A percentile compares a stretch with the other conserved stretches of the same genome.
These are phyloP conservation scores for Akanthomyces lecanii DNA, from an alignment of 2,329 filamentous ascomycete genomes.

Conservation along the genomic window DNA sequence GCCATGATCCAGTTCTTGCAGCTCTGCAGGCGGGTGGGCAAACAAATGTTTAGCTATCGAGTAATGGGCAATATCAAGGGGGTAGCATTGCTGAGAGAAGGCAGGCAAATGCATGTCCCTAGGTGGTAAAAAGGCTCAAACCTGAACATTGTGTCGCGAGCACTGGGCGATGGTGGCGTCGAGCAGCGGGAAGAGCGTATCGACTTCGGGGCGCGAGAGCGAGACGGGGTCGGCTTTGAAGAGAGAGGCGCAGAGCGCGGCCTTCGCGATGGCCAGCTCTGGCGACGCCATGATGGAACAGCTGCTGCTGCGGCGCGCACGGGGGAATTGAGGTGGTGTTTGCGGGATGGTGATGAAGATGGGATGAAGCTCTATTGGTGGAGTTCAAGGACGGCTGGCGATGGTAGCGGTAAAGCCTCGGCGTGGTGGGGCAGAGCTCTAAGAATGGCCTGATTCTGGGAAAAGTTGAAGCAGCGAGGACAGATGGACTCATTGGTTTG, in stretches of 20 bases:
- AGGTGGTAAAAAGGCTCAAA: slow-evolving; percentile 52
- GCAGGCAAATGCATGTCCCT: neutral
- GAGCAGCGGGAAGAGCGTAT: slow-evolving; percentile 63
- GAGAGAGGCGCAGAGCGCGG: slow-evolving; percentile 69
- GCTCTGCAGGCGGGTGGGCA: slow-evolving; percentile 53
- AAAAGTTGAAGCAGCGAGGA: neutral
- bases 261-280: slow-evolving; percentile 73
- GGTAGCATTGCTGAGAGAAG: neutral
- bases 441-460: slow-evolving; percentile 11
- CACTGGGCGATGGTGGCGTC: slow-evolving; percentile 64
- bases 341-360: neutral
- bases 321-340: neutral
- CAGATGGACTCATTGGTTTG: neutral
- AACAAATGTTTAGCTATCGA: slow-evolving; percentile 16
- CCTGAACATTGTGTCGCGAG: slow-evolving; percentile 80
- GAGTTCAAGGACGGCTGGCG: neutral
- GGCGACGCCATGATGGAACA: slow-evolving; percentile 56
- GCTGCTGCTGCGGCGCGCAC: neutral
- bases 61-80: neutral
- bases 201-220: slow-evolving; percentile 64
- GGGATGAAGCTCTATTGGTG: neutral
- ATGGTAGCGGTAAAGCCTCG: slow-evolving; percentile 15
- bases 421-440: slow-evolving; percentile 8
- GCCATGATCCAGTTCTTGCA: slow-evolving; percentile 82
- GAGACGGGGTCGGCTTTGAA: slow-evolving; percentile 70